phyloP scores from a whole-genome alignment of 2,329 filamentous ascomycete genomes.

The Cadophora malorum region DNA sequence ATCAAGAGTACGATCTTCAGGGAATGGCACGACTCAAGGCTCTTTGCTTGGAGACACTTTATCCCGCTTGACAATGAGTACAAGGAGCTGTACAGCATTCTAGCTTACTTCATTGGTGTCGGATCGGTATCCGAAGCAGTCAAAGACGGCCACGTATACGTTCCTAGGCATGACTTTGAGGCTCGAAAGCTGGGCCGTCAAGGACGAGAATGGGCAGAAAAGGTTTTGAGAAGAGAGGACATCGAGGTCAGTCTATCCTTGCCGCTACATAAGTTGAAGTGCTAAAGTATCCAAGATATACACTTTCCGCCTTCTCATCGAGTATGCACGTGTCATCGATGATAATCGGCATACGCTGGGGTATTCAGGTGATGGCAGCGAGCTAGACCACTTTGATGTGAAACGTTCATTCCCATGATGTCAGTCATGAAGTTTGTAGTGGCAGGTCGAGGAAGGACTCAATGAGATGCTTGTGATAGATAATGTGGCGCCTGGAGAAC shows the following conservation, averaged over 20 bases:
- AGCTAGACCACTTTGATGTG: constrained; percentile 43
- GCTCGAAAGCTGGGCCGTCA: constrained; percentile 69
- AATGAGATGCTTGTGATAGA: background rate
- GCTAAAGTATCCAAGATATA: constrained; percentile 51
- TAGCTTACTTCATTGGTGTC: constrained; percentile 77
- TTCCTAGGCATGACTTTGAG: constrained; percentile 55
- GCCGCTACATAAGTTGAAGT: background rate
- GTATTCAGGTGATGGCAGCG: constrained; percentile 45
- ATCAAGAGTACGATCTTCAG: constrained; percentile 80
- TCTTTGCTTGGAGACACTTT: constrained; percentile 81
- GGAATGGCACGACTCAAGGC: constrained; percentile 80
- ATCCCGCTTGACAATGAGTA: constrained; percentile 80
- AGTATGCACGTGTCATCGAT: constrained; percentile 58
- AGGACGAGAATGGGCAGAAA: constrained; percentile 74
- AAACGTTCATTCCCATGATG: constrained; percentile 26
- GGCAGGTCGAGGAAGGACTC: background rate
- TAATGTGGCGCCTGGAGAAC: background rate
- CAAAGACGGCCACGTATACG: constrained; percentile 51
- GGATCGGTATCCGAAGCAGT: constrained; percentile 55
- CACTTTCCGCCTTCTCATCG: constrained; percentile 69
- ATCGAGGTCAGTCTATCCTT: constrained; percentile 66
- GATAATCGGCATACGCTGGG: constrained; percentile 47
- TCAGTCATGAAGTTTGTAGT: background rate
- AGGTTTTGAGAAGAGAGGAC: constrained; percentile 73
- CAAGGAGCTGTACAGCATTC: constrained; percentile 72